Evolutionary conservation across 805 yeast species (phyloP), one percentile per base, ranked within the genome.

Genomic region (Yamadazyma nakazawae): DNA sequence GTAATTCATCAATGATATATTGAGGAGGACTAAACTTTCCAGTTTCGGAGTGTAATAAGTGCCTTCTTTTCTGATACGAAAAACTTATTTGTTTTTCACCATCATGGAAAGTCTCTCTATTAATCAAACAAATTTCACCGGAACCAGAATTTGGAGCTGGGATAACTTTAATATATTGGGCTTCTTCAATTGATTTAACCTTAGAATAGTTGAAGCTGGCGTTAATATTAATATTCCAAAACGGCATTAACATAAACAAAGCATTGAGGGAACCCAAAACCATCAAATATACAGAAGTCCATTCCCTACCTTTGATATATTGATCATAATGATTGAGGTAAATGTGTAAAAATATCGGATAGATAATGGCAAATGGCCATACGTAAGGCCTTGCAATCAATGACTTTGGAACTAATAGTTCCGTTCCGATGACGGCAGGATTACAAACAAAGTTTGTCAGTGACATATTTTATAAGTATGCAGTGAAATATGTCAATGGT

Each of bases 201-300:
- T 66, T 57, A 14, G 60, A 55, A 58, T 86, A 89, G 60, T 90
- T 87, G 70, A 92, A 89, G 3, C 66, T 64, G 31, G 88, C 79
- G 50, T 81, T 79, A 44, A 92, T 67, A 42, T 79, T 75, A 50
- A 90, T 77, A 61, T 83, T 89, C 99, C 99, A 92, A 59, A 85
- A 85, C n/a, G 98, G 97, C 80, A 89, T 79, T 63, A 92, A 78
- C 84, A 90, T 78, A 48, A 92, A 71, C 62, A 92, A 71, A 37
- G 83, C 70, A 61, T 92, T 95, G 48, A 85, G 50, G 2, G 96
- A 81, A 32, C 85, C 64, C 43, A 91, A 74, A 5, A 90, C 65
- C 50, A 95, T 85, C 19, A 89, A 71, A 59, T 81, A 91, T 32
- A 92, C 94, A 64, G 88, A 88, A 0, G 98, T 94, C 98, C 99